Conservation (phyloP, 2,329 filamentous ascomycete species). For the Diaporthe vexans region DNA sequence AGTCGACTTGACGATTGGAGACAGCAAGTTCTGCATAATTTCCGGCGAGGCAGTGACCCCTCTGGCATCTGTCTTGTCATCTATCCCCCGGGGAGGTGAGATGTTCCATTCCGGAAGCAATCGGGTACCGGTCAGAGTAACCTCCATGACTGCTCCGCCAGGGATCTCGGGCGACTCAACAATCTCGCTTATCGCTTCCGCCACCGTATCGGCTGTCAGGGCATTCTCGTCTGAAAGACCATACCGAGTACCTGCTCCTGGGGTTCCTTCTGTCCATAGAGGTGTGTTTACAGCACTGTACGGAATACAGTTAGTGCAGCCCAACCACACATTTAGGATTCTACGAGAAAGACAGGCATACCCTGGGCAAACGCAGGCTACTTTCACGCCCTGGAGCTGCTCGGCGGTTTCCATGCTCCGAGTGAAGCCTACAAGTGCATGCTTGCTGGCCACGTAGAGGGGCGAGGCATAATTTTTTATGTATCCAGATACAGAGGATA, state of each 20-base stretch:
- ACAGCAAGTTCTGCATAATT: neutral
- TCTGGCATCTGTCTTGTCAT: neutral
- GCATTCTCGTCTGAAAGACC: neutral
- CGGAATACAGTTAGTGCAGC: neutral
- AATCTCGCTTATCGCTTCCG: neutral
- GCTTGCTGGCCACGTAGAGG: constrained; percentile 54
- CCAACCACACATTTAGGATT: neutral
- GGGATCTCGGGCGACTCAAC: constrained; percentile 14
- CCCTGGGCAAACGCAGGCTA: constrained; percentile 16
- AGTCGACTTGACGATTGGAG: constrained; percentile 5
- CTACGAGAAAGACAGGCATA: neutral
- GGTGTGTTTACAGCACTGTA: constrained; percentile 1
- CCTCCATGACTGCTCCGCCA: neutral
- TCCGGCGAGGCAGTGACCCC: neutral
- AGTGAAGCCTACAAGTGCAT: constrained; percentile 55
- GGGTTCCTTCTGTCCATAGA: constrained; percentile 9
- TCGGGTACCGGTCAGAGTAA: neutral
- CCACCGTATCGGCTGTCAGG: neutral
- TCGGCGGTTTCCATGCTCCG: constrained; percentile 48
- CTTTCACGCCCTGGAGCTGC: constrained; percentile 14
- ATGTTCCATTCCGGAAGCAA: constrained; percentile 30
- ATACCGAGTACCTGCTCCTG: neutral
- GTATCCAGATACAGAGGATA: constrained; percentile 52
- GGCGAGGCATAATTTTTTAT: constrained; percentile 48
- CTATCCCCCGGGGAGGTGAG: neutral